These are phyloP conservation scores for Ceriops tagal DNA, from an alignment of 345 rosid genomes.

Conservation along the genomic window DNA sequence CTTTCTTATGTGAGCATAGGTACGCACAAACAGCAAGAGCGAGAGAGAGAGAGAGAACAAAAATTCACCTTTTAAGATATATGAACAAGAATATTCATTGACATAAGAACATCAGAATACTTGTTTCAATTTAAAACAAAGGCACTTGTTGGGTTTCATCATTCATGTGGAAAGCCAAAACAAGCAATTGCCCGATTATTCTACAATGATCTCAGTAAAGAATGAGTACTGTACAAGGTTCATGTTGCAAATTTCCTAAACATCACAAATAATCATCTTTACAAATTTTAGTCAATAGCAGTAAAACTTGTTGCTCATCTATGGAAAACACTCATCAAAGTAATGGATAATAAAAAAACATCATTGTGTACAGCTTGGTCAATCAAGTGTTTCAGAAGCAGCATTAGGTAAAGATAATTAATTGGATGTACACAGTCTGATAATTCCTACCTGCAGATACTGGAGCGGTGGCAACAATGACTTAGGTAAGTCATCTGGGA, in stretches of 20 bases:
- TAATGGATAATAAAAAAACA: neutral
- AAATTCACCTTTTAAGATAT: no score
- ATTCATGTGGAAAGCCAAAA: neutral
- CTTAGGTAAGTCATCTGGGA: conserved; percentile 64
- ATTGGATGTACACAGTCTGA: neutral
- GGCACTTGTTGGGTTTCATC: neutral
- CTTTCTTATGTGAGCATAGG: no score
- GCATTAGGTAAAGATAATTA: neutral
- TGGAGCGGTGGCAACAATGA: conserved; percentile 78
- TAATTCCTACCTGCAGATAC: conserved; percentile 51
- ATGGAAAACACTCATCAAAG: neutral
- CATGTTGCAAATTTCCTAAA: neutral
- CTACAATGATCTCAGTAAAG: neutral
- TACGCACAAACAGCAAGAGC: neutral
- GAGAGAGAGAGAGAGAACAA: no score
- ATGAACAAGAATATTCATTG: no score
- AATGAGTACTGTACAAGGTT: neutral
- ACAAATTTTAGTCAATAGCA: neutral
- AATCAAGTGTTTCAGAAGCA: neutral
- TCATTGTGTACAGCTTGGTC: neutral
- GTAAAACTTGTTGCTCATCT: neutral
- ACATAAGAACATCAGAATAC: no score
- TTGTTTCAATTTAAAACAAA: neutral
- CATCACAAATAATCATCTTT: neutral
- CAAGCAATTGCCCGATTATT: conserved; percentile 3